A percentile compares a stretch with the other conserved stretches of the same genome.
Conservation (phyloP, 805 yeast species). For the Yarrowia porcina region DNA sequence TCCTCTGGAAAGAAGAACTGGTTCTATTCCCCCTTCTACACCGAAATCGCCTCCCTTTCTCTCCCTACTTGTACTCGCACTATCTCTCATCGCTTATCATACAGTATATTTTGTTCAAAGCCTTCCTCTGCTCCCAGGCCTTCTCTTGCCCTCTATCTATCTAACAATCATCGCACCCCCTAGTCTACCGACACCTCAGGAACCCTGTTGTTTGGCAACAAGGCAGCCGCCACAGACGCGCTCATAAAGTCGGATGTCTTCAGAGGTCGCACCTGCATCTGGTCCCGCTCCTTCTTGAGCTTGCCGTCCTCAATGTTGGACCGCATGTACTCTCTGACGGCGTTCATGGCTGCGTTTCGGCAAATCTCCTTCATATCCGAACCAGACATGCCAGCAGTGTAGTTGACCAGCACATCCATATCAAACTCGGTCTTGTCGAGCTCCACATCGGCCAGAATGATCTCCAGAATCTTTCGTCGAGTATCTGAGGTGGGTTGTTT, state of each 20-base stretch:
- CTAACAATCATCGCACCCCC: too few species aligned
- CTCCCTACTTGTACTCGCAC: too few species aligned
- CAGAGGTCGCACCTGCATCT: slow-evolving; percentile 58
- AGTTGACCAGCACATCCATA: slow-evolving; percentile 53
- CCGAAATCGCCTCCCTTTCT: too few species aligned
- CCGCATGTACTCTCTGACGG: slow-evolving; percentile 81
- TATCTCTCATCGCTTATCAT: neutral
- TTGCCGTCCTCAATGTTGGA: slow-evolving; percentile 49
- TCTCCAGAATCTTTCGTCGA: slow-evolving; percentile 64
- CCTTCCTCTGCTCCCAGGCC: neutral
- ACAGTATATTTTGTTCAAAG: neutral
- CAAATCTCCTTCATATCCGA: slow-evolving; percentile 88
- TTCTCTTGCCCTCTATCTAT: neutral
- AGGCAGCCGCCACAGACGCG: slow-evolving; percentile 9
- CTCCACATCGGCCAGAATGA: slow-evolving; percentile 63
- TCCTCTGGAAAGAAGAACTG: too few species aligned
- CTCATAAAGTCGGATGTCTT: slow-evolving; percentile 55
- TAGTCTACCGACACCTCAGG: slow-evolving; percentile 23
- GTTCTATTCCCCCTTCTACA: too few species aligned
- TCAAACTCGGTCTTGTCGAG: slow-evolving; percentile 57
- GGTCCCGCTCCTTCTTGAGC: slow-evolving; percentile 39
- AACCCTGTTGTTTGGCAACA: slow-evolving; percentile 19
- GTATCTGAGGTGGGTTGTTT: slow-evolving; percentile 66
- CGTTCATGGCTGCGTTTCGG: slow-evolving; percentile 86
- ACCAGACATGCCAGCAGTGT: slow-evolving; percentile 79